These are phyloP conservation scores for Pichia deserticola DNA, from an alignment of 805 yeast species.

Conservation along the genomic window DNA sequence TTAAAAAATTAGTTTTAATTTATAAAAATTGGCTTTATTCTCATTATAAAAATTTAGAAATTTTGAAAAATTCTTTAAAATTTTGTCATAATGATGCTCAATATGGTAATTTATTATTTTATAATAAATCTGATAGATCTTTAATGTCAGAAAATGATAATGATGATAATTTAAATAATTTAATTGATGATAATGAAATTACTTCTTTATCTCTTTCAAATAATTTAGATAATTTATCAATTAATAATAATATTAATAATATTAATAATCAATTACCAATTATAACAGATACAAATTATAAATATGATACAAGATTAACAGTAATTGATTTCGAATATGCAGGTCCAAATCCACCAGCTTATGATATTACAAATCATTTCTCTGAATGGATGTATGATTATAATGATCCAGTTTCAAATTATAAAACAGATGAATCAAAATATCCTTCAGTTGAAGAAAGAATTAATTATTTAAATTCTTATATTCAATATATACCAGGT, in stretches of 20 bases:
- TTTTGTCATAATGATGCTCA: constrained; percentile 97
- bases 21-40: constrained; percentile 59
- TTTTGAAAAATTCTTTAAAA: constrained; percentile 44
- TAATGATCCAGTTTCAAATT: constrained; percentile 48
- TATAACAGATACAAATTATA: constrained; percentile 24
- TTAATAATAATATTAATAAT: not conserved
- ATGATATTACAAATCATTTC: constrained; percentile 88
- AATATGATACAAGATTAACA: constrained; percentile 59
- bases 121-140: constrained; percentile 24
- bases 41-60: constrained; percentile 36
- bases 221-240: not conserved
- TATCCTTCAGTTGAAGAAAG: constrained; percentile 70
- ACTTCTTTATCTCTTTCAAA: constrained; percentile 13
- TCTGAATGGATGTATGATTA: constrained; percentile 97
- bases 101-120: constrained; percentile 81
- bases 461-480: constrained; percentile 65
- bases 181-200: constrained; percentile 12
- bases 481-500: constrained; percentile 53
- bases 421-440: constrained; percentile 44
- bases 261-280: constrained; percentile 18
- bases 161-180: not conserved
- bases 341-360: constrained; percentile 84
- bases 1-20: constrained; percentile 38
- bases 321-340: constrained; percentile 97
- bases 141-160: constrained; percentile 11